These are phyloP conservation scores for Paraleonurus japonicus DNA, from an alignment of 257 asterid genomes.

Conservation along the genomic window DNA sequence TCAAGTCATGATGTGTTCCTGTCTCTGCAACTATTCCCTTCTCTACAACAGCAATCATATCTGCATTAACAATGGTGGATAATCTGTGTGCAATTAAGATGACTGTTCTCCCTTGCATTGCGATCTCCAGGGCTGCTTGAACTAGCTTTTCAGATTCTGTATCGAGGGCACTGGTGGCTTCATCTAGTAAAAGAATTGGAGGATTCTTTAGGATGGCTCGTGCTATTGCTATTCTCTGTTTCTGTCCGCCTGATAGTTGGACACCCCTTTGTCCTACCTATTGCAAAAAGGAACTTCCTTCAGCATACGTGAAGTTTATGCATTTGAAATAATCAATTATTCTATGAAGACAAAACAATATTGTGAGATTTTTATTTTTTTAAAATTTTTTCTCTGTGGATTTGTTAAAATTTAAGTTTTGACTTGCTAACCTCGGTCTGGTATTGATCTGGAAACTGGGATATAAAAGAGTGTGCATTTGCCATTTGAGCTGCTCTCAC, in stretches of 20 bases:
- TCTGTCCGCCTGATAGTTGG: constrained; percentile 91
- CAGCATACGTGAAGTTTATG: neutral
- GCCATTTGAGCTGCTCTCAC: constrained; percentile 65
- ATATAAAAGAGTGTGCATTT: constrained; percentile 78
- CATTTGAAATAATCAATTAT: neutral
- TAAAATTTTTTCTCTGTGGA: neutral
- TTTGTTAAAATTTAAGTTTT: neutral
- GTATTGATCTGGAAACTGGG: constrained; percentile 69
- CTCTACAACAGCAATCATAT: constrained; percentile 61
- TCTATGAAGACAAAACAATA: neutral
- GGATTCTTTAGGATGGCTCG: constrained; percentile 77
- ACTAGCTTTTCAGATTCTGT: constrained; percentile 84
- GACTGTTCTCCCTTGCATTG: constrained; percentile 78
- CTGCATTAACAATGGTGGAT: constrained; percentile 80
- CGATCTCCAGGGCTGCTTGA: constrained; percentile 77
- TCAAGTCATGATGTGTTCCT: constrained; percentile 58
- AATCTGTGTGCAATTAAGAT: constrained; percentile 78
- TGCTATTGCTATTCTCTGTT: constrained; percentile 90
- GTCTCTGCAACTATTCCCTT: constrained; percentile 58
- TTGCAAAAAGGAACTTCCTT: constrained; percentile 25
- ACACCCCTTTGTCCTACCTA: constrained; percentile 86
- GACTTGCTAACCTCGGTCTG: constrained; percentile 56
- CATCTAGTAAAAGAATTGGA: constrained; percentile 78
- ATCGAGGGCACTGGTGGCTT: constrained; percentile 93
- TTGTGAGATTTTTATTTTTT: neutral